Evolutionary conservation across 257 asterid genomes (phyloP).

Genomic region (Solanum lycopersicoides): DNA sequence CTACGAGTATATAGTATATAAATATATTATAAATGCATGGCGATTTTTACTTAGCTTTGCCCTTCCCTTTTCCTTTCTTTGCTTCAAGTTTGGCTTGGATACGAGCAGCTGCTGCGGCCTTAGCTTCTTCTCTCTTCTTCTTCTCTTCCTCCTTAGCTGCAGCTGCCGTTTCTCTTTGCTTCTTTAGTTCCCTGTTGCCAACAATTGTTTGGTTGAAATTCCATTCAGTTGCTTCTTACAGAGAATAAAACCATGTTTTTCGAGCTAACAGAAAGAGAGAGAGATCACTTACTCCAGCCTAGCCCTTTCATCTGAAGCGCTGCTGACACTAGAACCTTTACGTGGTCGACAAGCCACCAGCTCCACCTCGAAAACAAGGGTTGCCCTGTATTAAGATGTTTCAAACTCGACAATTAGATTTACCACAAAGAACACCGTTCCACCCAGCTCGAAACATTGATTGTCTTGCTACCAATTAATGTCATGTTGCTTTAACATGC

Average conservation of each 20-base stretch:
- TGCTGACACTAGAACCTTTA: conserved; percentile 82
- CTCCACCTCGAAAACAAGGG: conserved; percentile 92
- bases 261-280: not conserved
- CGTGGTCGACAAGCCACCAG: conserved; percentile 92
- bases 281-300: conserved; percentile 70
- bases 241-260: not conserved
- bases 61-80: conserved; percentile 94
- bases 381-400: conserved; percentile 41
- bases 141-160: conserved; percentile 85
- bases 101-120: conserved; percentile 95
- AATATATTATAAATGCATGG: not conserved
- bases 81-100: conserved; percentile 92
- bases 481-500: not conserved
- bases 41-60: conserved; percentile 45
- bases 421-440: not conserved
- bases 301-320: conserved; percentile 83
- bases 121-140: conserved; percentile 98
- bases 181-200: conserved; percentile 65
- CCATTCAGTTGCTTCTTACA: not conserved
- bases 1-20: not conserved
- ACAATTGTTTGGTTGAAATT: not conserved
- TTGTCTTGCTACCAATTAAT: not conserved
- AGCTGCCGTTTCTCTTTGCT: conserved; percentile 82
- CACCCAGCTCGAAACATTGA: not conserved
- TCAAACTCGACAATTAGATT: not conserved